phyloP scores from a whole-genome alignment of 2,329 filamentous ascomycete species.

The Periconia sp. region DNA sequence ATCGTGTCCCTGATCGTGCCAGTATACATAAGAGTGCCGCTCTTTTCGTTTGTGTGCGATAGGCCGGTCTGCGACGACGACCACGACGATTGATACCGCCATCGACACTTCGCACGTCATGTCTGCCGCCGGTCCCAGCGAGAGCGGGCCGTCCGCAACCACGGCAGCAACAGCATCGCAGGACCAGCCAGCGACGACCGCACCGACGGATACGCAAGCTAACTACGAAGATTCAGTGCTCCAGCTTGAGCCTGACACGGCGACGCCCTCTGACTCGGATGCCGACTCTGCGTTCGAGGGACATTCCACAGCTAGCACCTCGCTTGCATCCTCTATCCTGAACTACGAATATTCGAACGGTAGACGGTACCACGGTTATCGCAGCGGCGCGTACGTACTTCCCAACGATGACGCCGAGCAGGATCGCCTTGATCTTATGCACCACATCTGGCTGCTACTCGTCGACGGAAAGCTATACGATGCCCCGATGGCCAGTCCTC shows the following conservation, averaged over 20 bases:
- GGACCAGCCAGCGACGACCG: not conserved
- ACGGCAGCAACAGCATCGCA: not conserved
- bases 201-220: slow-evolving; percentile 5
- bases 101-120: slow-evolving; percentile 3
- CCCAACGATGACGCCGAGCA: slow-evolving; percentile 48
- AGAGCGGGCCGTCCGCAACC: slow-evolving; percentile 8
- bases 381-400: slow-evolving; percentile 41
- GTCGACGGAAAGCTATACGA: slow-evolving; percentile 45
- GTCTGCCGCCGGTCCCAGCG: slow-evolving; percentile 13
- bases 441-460: slow-evolving; percentile 46
- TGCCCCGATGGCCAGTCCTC: slow-evolving; percentile 31
- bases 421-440: slow-evolving; percentile 46
- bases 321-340: slow-evolving; percentile 43
- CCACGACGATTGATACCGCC: not conserved
- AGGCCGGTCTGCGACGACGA: not conserved
- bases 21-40: too few species aligned
- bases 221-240: slow-evolving; percentile 32
- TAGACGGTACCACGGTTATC: slow-evolving; percentile 46
- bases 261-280: slow-evolving; percentile 27
- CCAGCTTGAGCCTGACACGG: slow-evolving; percentile 35
- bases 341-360: slow-evolving; percentile 48
- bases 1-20: too few species aligned
- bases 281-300: slow-evolving; percentile 40
- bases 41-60: too few species aligned
- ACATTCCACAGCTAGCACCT: slow-evolving; percentile 35